Evolutionary conservation across 1,139 yeast species (phyloP).

Genomic region (Candida tropicalis): DNA sequence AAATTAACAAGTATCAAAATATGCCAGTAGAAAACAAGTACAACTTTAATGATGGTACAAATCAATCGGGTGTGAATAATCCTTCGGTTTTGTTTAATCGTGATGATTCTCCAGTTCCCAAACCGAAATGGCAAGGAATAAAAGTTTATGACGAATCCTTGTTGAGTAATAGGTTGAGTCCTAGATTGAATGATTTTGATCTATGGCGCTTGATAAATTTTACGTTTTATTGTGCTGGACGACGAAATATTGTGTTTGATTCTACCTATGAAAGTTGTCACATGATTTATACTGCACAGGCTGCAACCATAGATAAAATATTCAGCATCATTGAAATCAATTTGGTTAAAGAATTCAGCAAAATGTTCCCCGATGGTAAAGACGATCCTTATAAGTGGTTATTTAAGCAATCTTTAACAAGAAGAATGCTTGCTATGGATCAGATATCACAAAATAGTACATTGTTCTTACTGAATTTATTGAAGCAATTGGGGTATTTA

Average conservation of each 20-base stretch:
- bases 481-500: conserved; percentile 22
- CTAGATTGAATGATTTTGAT: conserved; percentile 23
- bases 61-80: conserved; percentile 21
- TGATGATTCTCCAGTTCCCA: neutral
- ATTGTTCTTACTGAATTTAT: conserved; percentile 16
- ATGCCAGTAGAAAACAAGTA: neutral
- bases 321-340: conserved; percentile 26
- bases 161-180: conserved; percentile 27
- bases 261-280: conserved; percentile 26
- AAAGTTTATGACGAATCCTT: conserved; percentile 35
- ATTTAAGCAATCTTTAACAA: neutral
- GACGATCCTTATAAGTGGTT: conserved; percentile 10
- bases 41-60: conserved; percentile 9
- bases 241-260: conserved; percentile 24
- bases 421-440: conserved; percentile 5
- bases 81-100: conserved; percentile 18
- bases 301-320: conserved; percentile 22
- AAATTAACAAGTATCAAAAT: conserved; percentile 20
- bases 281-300: conserved; percentile 25
- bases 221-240: conserved; percentile 39
- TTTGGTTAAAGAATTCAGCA: conserved; percentile 17
- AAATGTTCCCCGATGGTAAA: conserved; percentile 2
- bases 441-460: conserved; percentile 10
- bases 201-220: conserved; percentile 38
- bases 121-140: conserved; percentile 17